A percentile compares a stretch with the other conserved stretches of the same genome.
These are phyloP conservation scores for barley (Hordeum vulgare) DNA, from an alignment of 176 grass and related monocot species.

Conservation along the genomic window MorexV3_pseudomolecules_assembly NC_058523.1:405043587-405044086, in stretches of 20 bases:
- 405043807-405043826: conserved; percentile 75
- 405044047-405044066: not conserved
- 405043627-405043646: too few species aligned
- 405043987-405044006: not conserved
- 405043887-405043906: not conserved
- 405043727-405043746: too few species aligned
- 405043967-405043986: not conserved
- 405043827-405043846: conserved; percentile 68
- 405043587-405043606: too few species aligned
- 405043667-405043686: too few species aligned
- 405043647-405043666: too few species aligned
- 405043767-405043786: conserved; percentile 62
- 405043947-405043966: not conserved
- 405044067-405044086: not conserved
- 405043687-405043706: too few species aligned
- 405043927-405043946: not conserved
- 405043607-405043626: too few species aligned
- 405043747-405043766: too few species aligned
- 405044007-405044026: not conserved
- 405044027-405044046: not conserved
- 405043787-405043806: conserved; percentile 86
- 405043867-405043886: not conserved
- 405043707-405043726: too few species aligned
- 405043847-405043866: conserved; percentile 13
- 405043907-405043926: not conserved